Base-by-base conservation (phyloP, 345 rosid genomes). In the Gossypium thurberi region DNA sequence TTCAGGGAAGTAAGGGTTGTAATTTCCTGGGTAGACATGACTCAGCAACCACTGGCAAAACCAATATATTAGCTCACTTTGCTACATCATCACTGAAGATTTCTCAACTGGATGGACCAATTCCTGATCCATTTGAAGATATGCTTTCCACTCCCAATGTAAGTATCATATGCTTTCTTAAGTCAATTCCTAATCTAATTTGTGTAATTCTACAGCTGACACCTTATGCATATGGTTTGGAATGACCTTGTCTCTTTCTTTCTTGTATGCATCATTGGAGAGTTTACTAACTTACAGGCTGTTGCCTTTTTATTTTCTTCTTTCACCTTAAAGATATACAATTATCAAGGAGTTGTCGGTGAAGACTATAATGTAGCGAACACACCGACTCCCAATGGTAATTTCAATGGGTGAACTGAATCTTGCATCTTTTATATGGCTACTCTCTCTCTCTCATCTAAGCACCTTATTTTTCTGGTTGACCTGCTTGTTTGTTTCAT, bases 381-480 rank as follows among this genome's bases (percentile, higher is more conserved):
- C 78, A 96, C 99, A 20, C 98, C 99, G n/a, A 93, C 93, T 74
- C 88, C 93, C 46, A 85, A 80, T 74, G 97, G 99, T 96, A 84
- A 78, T 67, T 74, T 48, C 4, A 1, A 47, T 33, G 43, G 21
- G 33, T 26, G 69, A 40, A 14, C 37, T 65, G 18, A 60, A 55
- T 47, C 23, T 65, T 37, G 62, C 62, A 18, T 72, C 65, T 71
- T 20, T 57, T 72, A 9, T 71, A 21, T 70, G 25, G 10, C 28
- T 43, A 2, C 42, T 25, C 33, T 57, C 62, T 57, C 26, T 57
- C 17, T 57, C 62, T 26, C 68, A 61, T 62, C 12, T 42, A 40
- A 33, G 53, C 11, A 2, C 20, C 15, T 10, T 52, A n/a, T 57
- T 51, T 33, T 10, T 33, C 37, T 64, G 50, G 51, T 33, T 55